Evolutionary conservation across 192 early-diverging fungal genomes (phyloP), one percentile per base, ranked within the genome.

Genomic region (Backusella psychrophila): DNA sequence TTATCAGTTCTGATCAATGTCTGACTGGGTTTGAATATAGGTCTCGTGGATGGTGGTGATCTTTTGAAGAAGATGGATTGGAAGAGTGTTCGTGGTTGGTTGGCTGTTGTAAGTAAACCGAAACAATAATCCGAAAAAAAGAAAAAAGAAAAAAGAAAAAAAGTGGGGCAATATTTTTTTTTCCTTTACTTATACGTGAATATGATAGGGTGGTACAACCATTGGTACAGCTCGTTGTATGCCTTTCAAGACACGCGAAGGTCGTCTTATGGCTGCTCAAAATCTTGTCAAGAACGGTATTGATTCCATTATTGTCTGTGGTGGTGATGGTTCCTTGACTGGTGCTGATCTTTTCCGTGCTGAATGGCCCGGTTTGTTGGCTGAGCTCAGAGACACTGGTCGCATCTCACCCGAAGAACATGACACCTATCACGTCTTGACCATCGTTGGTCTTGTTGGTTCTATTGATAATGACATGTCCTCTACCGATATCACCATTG

Each of bases 391-490:
- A 73, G 73, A 81, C 4, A 84, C 74, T 19, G 87, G 87, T 35
- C 83, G 80, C 38, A 86, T 98, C 59, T 89, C 83, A 0, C 35
- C 74, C 17, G 89, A 88, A 14, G 90, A 93, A 44, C 92, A 86
- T n/a, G 78, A 81, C 12, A 80, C 81, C 19, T 88, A 91, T 76
- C 77, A 85, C 6, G 83, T 92, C 71, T 88, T 99, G 75, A 96
- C 93, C 52, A 97, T 99, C 80, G 97, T 99, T 21, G 97, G 97
- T 6, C 84, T 99, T 72, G 97, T 99, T 14, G 96, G 97, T 9
- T 96, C 94, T 4, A 99, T 99, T 76, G 97, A 99, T 84, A 99
- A 99, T 66, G 97, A 99, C 77, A 89, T 94, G 88, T 87, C 90
- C 26, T 88, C 86, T 26, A 92, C 93, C 1, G 97, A 99, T 76